Conservation (phyloP, 2,329 filamentous ascomycete species). For the Phoma sp. region DNA sequence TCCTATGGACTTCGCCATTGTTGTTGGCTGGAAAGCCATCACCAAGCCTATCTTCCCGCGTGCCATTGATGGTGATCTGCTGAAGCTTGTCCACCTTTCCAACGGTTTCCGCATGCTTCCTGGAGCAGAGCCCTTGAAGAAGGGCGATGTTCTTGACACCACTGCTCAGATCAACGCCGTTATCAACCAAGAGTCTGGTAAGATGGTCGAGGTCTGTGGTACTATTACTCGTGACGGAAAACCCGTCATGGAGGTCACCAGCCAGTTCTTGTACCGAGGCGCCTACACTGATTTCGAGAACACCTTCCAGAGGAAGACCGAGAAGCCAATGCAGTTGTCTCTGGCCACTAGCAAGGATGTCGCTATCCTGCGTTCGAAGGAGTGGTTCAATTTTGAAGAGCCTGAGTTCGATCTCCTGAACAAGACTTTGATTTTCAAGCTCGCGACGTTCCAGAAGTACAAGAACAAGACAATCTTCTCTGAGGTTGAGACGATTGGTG, state of each 20-base stretch:
- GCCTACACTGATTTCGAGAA: conserved; percentile 93
- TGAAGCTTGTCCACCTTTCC: conserved; percentile 95
- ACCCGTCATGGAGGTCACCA: conserved; percentile 97
- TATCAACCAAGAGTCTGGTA: conserved; percentile 96
- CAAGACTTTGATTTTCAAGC: conserved; percentile 93
- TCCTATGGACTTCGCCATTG: conserved; percentile 98
- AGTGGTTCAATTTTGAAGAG: conserved; percentile 93
- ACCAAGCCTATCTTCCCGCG: conserved; percentile 99
- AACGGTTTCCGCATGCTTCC: conserved; percentile 99
- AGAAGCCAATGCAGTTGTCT: conserved; percentile 93
- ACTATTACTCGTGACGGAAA: conserved; percentile 85
- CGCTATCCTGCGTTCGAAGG: conserved; percentile 91
- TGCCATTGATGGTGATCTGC: conserved; percentile 91
- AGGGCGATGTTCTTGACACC: conserved; percentile 89
- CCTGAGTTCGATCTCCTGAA: conserved; percentile 85
- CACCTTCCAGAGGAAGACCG: conserved; percentile 97
- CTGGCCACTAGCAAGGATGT: conserved; percentile 88
- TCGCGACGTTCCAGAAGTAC: conserved; percentile 89
- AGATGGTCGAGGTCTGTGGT: conserved; percentile 99
- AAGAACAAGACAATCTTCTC: conserved; percentile 95
- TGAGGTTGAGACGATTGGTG: conserved; percentile 87
- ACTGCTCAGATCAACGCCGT: conserved; percentile 97
- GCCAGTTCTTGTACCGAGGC: conserved; percentile 96
- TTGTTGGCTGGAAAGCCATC: conserved; percentile 98
- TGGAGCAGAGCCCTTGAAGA: conserved; percentile 91